Evolutionary conservation across 2,329 filamentous ascomycete species (phyloP), one percentile per base, ranked within the genome.

Genomic region (Ascochyta fabae): DNA sequence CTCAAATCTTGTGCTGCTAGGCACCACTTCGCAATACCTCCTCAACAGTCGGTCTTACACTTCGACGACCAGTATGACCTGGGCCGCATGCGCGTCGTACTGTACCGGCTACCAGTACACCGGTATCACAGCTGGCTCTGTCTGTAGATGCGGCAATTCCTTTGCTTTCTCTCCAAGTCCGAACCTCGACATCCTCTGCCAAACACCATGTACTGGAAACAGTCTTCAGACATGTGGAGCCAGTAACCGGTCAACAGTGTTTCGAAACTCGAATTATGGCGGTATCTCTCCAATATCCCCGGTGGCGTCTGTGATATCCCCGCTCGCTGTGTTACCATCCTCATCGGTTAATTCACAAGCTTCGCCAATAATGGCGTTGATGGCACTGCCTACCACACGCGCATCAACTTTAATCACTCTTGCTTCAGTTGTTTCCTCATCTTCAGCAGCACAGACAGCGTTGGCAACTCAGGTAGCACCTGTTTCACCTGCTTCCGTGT

Each of bases 51-150:
- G 26, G 36, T 40, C 23, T 23, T 29, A 15, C 16, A 23, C 23
- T 4, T 40, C 35, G 16, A 33, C 35, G 15, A 31, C 35, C 4
- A 13, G 19, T 6, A 48, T 41, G 46, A 48, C 35, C 10, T 48
- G 46, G 46, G 16, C 23, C 4, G 23, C 35, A 23, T 48, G 46
- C 26, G 33, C 46, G 13, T 41, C 35, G 15, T 48, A 16, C 35
- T 48, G 46, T 34, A 19, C 8, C 35, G 27, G 35, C 15, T 48
- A 40, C 22, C 46, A 48, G 16, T 48, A 48, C 29, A 35, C 46
- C 23, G 36, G 46, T n/a, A 31, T 48, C 24, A 48, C 9, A 10
- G 26, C 34, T 23, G 46, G 46, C 23, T 48, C 46, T 13, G 22
- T 31, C 5, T 48, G 46, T 40, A 24, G 46, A 40, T 48, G 46